Evolutionary conservation across 768 basidiomycete genomes (phyloP).

Genomic region (Stropharia rugosoannulata): DNA sequence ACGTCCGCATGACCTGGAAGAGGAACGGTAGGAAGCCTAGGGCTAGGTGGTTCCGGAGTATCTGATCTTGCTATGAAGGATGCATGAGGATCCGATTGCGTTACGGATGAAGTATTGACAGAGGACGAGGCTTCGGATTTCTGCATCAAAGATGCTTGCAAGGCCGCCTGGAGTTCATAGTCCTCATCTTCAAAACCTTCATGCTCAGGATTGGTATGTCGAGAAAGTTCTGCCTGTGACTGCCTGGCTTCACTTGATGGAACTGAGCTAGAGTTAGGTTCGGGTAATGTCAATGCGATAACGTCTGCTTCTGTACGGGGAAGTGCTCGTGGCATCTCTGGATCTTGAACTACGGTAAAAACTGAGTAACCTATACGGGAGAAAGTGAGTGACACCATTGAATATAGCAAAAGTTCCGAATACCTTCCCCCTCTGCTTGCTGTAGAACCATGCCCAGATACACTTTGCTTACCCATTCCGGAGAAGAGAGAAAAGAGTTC

Average conservation of each 20-base stretch:
- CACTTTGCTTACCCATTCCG: conserved; percentile 82
- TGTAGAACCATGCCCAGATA: conserved; percentile 86
- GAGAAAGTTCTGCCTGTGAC: not conserved
- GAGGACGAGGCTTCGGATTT: conserved; percentile 13
- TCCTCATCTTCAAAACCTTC: conserved; percentile 79
- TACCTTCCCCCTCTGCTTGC: conserved; percentile 85
- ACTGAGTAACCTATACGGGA: conserved; percentile 66
- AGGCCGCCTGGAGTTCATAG: conserved; percentile 80
- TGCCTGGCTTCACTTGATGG: not conserved
- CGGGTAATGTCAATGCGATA: conserved; percentile 62
- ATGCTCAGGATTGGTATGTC: conserved; percentile 4
- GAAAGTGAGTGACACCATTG: not conserved
- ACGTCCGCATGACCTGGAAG: conserved; percentile 26
- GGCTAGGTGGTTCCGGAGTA: not conserved
- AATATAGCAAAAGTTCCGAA: not conserved
- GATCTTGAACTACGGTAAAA: conserved; percentile 73
- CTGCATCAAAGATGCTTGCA: conserved; percentile 73
- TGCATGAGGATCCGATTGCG: not conserved
- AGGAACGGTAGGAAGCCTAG: not conserved
- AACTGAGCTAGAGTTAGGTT: conserved; percentile 37
- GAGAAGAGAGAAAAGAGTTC: conserved; percentile 67
- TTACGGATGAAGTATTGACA: not conserved
- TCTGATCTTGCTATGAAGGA: not conserved
- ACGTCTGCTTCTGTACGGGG: conserved; percentile 72
- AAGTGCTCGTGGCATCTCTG: conserved; percentile 49